These are phyloP conservation scores for Colletotrichum endophyticum DNA, from an alignment of 2,329 filamentous ascomycete species.

Conservation along the genomic window DNA sequence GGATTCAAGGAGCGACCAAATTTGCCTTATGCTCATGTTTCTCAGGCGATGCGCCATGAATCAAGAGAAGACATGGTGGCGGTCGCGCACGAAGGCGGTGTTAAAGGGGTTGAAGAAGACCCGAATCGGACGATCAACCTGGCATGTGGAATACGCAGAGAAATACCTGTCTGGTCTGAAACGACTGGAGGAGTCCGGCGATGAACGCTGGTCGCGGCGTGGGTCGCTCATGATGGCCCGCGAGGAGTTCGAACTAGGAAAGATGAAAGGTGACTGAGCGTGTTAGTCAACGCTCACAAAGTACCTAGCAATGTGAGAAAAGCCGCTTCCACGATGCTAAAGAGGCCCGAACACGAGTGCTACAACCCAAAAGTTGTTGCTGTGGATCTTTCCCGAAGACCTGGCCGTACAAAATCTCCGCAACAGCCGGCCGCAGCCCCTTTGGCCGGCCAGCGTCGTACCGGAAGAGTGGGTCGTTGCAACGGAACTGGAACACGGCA, in stretches of 20 bases:
- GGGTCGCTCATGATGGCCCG: not conserved
- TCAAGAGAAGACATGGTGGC: conserved; percentile 9
- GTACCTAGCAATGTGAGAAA: no score
- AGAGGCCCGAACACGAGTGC: no score
- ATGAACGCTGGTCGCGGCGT: not conserved
- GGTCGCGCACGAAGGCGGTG: conserved; percentile 1
- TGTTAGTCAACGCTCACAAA: no score
- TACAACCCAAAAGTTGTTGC: no score
- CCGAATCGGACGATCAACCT: not conserved
- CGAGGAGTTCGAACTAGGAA: not conserved
- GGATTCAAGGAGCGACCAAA: conserved; percentile 18
- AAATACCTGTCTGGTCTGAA: not conserved
- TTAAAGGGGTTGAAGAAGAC: conserved; percentile 14
- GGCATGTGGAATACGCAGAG: conserved; percentile 18
- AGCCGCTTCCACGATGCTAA: no score
- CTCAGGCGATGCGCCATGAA: not conserved
- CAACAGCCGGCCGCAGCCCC: no score
- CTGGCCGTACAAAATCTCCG: no score
- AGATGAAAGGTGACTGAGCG: no score
- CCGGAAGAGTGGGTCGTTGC: no score
- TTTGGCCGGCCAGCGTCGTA: no score
- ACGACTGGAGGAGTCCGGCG: not conserved
- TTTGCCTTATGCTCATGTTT: conserved; percentile 17
- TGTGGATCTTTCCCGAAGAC: no score
- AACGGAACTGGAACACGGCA: no score